Conservation (phyloP, 768 basidiomycete genomes). For the Epithele typhae region DNA sequence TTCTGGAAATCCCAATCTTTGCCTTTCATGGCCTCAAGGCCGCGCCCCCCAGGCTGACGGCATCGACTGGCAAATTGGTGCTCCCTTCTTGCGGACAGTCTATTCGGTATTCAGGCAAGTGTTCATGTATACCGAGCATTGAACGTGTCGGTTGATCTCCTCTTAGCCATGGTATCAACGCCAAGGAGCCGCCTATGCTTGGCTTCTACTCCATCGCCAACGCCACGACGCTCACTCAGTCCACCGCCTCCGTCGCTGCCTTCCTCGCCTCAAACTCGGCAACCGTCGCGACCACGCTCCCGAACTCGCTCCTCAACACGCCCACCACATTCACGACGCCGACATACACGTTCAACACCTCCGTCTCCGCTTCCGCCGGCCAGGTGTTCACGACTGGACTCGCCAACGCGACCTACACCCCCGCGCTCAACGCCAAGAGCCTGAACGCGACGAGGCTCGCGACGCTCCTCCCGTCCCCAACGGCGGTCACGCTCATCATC, state of each 20-base stretch:
- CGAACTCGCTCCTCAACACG: conserved; percentile 65
- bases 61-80: conserved; percentile 79
- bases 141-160: background rate
- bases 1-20: conserved; percentile 57
- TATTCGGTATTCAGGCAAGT: conserved; percentile 74
- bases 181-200: conserved; percentile 70
- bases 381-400: conserved; percentile 58
- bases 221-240: conserved; percentile 36
- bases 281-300: conserved; percentile 63
- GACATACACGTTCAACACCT: conserved; percentile 65
- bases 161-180: conserved; percentile 66
- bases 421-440: conserved; percentile 43
- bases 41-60: conserved; percentile 64
- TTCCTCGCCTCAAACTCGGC: conserved; percentile 60
- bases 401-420: conserved; percentile 66
- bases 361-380: conserved; percentile 50
- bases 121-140: too few species aligned
- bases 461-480: conserved; percentile 45
- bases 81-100: conserved; percentile 68
- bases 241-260: conserved; percentile 40
- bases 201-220: conserved; percentile 66
- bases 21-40: conserved; percentile 73
- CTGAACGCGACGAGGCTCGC: conserved; percentile 55
- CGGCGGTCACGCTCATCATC: conserved; percentile 48
- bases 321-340: conserved; percentile 58